Base-by-base conservation (phyloP, 2,329 filamentous ascomycete genomes). In the Laburnicola sp. region DNA sequence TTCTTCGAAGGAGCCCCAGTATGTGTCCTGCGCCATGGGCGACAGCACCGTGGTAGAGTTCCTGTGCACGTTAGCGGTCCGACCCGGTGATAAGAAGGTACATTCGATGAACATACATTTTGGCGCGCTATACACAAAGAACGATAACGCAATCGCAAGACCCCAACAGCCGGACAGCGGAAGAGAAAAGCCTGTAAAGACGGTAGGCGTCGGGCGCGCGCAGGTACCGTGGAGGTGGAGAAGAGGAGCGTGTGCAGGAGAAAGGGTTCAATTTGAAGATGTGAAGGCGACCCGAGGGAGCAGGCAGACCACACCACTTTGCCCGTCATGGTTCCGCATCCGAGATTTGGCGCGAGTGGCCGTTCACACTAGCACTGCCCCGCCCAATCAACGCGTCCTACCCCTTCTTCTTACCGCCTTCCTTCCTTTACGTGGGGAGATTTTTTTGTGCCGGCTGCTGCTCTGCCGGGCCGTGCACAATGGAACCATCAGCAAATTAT, bases 1-100 rank as follows among this genome's bases (percentile, higher is more conserved):
- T 63, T 85, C 81, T 52, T 85, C 79, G 68, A 83, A 87, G 56
- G 85, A 81, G 62, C 78, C 81, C 84, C 83, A 86, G 73, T 86
- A 88, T 41, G 82, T 82, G 57, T 81, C 79, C 47, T 78, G 75
- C 59, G 75, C 67, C 66, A 69, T 68, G 45, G 68, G 66, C 64
- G 66, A 64, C 62, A 69, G 57, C 42, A 68, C 38, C 6, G 64
- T 56, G 22, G 70, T 69, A 32, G 68, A 69, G 58, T 74, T 74
- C 71, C 71, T 74, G 51, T 39, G 7, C 39, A 28, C 36, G 56
- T 68, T 43, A 69, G 65, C 55, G 51, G 48, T 43, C 27, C 47
- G 35, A n/a, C 23, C 42, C 51, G 31, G 56, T 45, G 21, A 48
- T 55, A n/a, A 51, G 55, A 54, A 48, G 31, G 36, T 40, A 28